Conservation (phyloP, 2,329 filamentous ascomycete species). For the Coniochaeta sp. region DNA sequence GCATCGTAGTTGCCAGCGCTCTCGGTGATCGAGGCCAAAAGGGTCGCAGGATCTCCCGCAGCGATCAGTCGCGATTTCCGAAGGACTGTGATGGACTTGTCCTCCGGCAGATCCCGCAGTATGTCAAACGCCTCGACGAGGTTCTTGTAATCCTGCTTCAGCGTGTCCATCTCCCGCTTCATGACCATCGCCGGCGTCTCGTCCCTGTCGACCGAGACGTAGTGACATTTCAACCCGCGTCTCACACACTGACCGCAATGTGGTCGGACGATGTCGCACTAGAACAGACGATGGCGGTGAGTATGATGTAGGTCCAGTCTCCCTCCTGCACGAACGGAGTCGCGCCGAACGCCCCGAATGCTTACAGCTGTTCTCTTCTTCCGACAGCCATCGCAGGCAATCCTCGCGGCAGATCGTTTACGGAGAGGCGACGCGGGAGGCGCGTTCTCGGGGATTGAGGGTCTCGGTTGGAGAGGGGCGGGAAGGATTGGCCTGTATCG, state of each 20-base stretch:
- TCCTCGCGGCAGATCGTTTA: not conserved
- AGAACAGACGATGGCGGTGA: not conserved
- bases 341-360: not conserved
- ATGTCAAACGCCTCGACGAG: not conserved
- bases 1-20: not conserved
- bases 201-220: not conserved
- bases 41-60: not conserved
- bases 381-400: conserved; percentile 1
- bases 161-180: not conserved
- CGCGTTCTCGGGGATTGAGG: not conserved
- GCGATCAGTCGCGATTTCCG: not conserved
- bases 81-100: not conserved
- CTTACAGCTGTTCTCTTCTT: conserved; percentile 2
- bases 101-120: not conserved
- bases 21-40: not conserved
- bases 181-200: not conserved
- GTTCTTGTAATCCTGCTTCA: not conserved
- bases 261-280: not conserved
- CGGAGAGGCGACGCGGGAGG: not conserved
- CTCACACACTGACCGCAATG: not conserved
- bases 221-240: not conserved
- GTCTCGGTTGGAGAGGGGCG: not conserved
- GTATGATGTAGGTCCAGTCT: too few relatives aligned
- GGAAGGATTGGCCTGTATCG: conserved; percentile 1
- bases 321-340: too few relatives aligned